Evolutionary conservation across 257 asterid species (phyloP), one percentile per base, ranked within the genome.

Genomic region (Solanum virginianum): DNA sequence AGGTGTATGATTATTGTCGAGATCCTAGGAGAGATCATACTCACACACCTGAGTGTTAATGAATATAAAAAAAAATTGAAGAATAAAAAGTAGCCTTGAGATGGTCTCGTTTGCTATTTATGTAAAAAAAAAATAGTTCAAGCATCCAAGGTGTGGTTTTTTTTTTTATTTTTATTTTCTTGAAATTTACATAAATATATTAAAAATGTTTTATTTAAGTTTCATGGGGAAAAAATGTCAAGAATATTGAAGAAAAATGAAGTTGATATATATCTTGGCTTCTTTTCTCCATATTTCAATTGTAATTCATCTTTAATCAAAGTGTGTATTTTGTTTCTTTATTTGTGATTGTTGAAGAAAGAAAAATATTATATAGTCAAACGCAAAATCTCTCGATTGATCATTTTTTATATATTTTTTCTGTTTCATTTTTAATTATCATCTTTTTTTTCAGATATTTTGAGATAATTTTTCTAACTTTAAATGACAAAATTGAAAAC

Each of bases 31-130:
- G 97, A 9, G 94, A 96, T 89, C 99, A 84, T 68, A 84, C 92
- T 36, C 90, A 59, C 72, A 93, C 91, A 7, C 99, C 99, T 15
- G 99, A 96, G 87, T 96, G 99, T 82, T 92, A 90, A 85, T 83
- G 29, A 4, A 63, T 0, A 0, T 47, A 4, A 1, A 36, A 8
- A 13, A 9, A 6, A 11, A 11, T 7, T 7, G 16, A 22, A 45
- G 1, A 4, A 22, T 72, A 24, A 22, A 45, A 45, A 24, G 22
- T 10, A 22, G 36, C 12, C 39, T 82, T 83, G 85, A 24, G 63
- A 63, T 83, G 85, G 15, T 49, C 75, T n/a, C 32, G 49, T 60
- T 14, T 65, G 32, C 63, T 36, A 63, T 65, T 22, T 47, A 16
- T 63, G 62, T 11, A 43, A 80, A 29, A 62, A 45, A 45, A 74